These are phyloP conservation scores for Fusarium albosuccineum DNA, from an alignment of 2,329 filamentous ascomycete species.

Conservation along the genomic window DNA sequence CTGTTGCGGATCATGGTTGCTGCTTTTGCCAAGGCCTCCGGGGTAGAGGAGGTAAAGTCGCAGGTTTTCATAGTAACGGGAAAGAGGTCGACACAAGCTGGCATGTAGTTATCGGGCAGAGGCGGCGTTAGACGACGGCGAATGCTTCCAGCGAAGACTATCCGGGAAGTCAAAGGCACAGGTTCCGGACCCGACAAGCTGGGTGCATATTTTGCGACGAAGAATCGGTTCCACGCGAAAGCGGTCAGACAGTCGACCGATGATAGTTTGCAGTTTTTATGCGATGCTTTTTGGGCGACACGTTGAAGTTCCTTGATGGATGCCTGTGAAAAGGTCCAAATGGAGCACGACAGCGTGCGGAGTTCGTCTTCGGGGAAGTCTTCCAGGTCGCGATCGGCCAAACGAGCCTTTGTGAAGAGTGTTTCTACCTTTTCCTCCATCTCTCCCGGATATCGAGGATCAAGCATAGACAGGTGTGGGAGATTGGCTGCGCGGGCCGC, in stretches of 20 bases:
- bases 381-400: constrained; percentile 6
- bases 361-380: constrained; percentile 5
- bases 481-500: background rate
- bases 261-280: background rate
- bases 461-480: constrained; percentile 6
- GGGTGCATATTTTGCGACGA: constrained; percentile 1
- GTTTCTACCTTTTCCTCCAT: background rate
- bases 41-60: background rate
- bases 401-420: constrained; percentile 17
- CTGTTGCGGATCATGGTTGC: constrained; percentile 12
- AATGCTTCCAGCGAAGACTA: constrained; percentile 16
- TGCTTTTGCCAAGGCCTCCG: constrained; percentile 8
- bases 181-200: background rate
- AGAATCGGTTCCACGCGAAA: constrained; percentile 17
- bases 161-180: constrained; percentile 6
- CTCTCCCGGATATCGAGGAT: constrained; percentile 11
- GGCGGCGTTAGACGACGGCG: constrained; percentile 14
- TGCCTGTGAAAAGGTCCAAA: constrained; percentile 12
- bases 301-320: background rate
- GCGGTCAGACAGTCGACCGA: constrained; percentile 16
- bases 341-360: background rate
- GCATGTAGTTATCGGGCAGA: constrained; percentile 9
- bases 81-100: constrained; percentile 17
- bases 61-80: background rate
- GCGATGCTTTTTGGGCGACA: background rate